phyloP scores from a whole-genome alignment of 2,329 filamentous ascomycete genomes.

The Capronia americana region DNA sequence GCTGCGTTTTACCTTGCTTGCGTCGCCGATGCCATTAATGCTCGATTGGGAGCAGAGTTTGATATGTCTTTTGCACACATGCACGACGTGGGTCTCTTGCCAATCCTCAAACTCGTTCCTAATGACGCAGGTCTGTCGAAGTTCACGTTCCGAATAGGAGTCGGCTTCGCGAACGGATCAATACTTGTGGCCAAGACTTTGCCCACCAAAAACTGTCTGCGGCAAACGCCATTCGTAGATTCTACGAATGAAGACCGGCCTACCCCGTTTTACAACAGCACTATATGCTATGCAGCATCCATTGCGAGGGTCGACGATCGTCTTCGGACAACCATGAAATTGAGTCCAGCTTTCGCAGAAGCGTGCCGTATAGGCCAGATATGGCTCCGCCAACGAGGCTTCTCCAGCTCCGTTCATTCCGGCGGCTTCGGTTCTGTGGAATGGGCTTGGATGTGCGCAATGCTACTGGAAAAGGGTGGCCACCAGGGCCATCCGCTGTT shows the following conservation, averaged over 20 bases:
- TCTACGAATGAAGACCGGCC: constrained; percentile 45
- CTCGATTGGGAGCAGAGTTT: constrained; percentile 60
- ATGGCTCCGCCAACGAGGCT: constrained; percentile 89
- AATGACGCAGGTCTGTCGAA: constrained; percentile 38
- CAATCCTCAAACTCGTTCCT: constrained; percentile 63
- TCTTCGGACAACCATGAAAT: constrained; percentile 65
- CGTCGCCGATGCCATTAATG: constrained; percentile 72
- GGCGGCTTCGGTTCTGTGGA: constrained; percentile 95
- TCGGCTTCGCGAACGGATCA: constrained; percentile 70
- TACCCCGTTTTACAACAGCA: constrained; percentile 89
- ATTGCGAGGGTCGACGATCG: constrained; percentile 77
- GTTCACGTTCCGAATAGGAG: constrained; percentile 69
- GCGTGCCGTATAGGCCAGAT: constrained; percentile 83
- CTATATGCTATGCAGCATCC: constrained; percentile 77
- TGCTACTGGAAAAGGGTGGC: constrained; percentile 79
- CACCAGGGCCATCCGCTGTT: constrained; percentile 73
- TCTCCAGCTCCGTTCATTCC: constrained; percentile 69
- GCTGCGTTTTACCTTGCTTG: constrained; percentile 89
- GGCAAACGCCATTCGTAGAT: constrained; percentile 48
- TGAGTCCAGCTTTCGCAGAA: constrained; percentile 75
- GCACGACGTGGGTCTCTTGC: constrained; percentile 77
- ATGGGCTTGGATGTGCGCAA: constrained; percentile 79
- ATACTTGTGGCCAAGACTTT: constrained; percentile 76
- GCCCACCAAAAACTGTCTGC: constrained; percentile 72
- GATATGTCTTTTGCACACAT: constrained; percentile 69